phyloP scores from a whole-genome alignment of 1,139 yeast genomes.

The Yamadazyma dushanensis region DNA sequence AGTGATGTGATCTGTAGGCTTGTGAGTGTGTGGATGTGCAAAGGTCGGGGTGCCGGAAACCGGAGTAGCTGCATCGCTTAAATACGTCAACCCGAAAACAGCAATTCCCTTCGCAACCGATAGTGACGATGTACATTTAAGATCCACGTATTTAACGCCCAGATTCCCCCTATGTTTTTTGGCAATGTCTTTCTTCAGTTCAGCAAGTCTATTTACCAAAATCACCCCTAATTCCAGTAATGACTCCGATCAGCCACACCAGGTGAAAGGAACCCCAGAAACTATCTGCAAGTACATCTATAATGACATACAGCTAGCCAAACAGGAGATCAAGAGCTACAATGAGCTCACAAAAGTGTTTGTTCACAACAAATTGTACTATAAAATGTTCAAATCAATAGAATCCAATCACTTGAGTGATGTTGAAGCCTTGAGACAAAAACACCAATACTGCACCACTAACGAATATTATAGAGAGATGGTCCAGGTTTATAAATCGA shows the following conservation, averaged over 20 bases:
- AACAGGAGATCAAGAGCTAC: conserved; percentile 13
- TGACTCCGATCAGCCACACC: background rate
- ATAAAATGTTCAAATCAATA: conserved; percentile 15
- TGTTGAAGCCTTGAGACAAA: conserved; percentile 9
- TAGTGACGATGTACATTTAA: no score
- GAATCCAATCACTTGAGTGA: conserved; percentile 11
- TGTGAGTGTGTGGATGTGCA: no score
- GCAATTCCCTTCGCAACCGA: no score
- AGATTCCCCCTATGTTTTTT: no score
- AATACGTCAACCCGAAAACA: no score
- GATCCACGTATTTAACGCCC: no score
- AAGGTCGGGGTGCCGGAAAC: no score
- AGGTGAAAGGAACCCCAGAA: conserved; percentile 6
- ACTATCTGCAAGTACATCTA: conserved; percentile 12
- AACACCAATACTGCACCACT: conserved; percentile 6
- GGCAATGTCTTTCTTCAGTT: background rate
- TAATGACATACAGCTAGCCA: conserved; percentile 14
- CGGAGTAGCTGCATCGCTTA: no score
- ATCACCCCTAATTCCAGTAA: background rate
- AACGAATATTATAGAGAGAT: conserved; percentile 10
- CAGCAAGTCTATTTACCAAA: background rate
- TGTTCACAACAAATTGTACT: conserved; percentile 11
- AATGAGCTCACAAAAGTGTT: conserved; percentile 14
- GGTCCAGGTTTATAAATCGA: conserved; percentile 10
- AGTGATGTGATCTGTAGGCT: no score